A percentile compares a stretch with the other conserved stretches of the same genome.
Conservation (phyloP, 257 asterid genomes). For the Mentha longifolia region DNA sequence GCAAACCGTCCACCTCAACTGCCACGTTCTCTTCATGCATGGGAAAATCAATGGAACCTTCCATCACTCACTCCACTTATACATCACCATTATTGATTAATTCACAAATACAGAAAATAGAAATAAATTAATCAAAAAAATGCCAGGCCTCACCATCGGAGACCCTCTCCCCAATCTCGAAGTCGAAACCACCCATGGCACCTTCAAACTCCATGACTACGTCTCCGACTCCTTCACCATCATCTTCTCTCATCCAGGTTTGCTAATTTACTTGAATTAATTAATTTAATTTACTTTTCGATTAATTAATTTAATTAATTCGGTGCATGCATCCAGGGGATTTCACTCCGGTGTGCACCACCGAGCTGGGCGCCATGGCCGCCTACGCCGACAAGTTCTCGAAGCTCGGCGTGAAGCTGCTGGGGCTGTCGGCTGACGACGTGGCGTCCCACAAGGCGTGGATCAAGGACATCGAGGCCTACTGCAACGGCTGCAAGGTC, state of each 20-base stretch:
- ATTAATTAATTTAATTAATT: too few species aligned
- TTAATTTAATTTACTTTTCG: neutral
- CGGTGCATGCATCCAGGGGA: constrained; percentile 46
- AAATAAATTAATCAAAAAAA: constrained; percentile 1
- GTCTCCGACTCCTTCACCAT: constrained; percentile 60
- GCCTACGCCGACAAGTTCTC: constrained; percentile 68
- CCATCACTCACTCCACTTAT: neutral
- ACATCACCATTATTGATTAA: too few species aligned
- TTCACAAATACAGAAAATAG: too few species aligned
- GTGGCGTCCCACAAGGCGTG: constrained; percentile 69
- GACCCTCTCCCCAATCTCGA: constrained; percentile 72
- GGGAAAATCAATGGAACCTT: too few species aligned
- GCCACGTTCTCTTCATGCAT: constrained; percentile 49
- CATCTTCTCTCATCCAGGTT: constrained; percentile 87
- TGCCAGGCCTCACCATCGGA: constrained; percentile 93
- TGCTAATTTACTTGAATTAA: too few species aligned
- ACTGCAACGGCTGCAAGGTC: constrained; percentile 62
- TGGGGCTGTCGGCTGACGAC: constrained; percentile 81
- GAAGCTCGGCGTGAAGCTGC: constrained; percentile 71
- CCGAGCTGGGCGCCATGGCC: constrained; percentile 89
- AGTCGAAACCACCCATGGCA: constrained; percentile 86
- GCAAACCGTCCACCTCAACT: constrained; percentile 41
- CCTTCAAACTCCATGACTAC: constrained; percentile 69
- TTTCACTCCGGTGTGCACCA: constrained; percentile 93
- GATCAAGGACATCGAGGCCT: constrained; percentile 88